Percentiles rank a stretch among this genome's conserved stretches.
phyloP scores from a whole-genome alignment of 495 filamentous ascomycete genomes.

The Staphylotrichum tortipilum region DNA sequence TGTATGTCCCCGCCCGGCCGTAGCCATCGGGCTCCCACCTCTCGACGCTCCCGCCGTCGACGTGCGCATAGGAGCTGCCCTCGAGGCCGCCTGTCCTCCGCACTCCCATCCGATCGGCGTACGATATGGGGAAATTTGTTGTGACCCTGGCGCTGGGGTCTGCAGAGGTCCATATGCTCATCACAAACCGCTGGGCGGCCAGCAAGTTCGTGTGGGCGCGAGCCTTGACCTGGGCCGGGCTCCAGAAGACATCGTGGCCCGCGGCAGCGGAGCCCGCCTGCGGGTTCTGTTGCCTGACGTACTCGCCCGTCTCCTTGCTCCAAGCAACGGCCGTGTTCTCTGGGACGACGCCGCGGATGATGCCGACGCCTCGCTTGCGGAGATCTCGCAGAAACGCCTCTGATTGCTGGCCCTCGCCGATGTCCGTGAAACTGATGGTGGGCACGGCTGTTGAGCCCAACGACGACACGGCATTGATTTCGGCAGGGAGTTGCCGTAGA shows the following conservation, averaged over 20 bases:
- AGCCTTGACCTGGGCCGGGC: slow-evolving; percentile 61
- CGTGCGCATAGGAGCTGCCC: slow-evolving; percentile 38
- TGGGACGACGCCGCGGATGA: slow-evolving; percentile 54
- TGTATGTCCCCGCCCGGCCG: slow-evolving; percentile 56
- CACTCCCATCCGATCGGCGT: slow-evolving; percentile 74
- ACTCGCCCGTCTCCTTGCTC: slow-evolving; percentile 45
- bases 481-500: slow-evolving; percentile 44
- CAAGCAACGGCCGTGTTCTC: slow-evolving; percentile 43
- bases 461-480: slow-evolving; percentile 41
- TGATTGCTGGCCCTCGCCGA: slow-evolving; percentile 38
- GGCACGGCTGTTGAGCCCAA: slow-evolving; percentile 44
- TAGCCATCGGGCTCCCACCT: slow-evolving; percentile 86
- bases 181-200: slow-evolving; percentile 62
- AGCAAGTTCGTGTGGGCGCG: slow-evolving; percentile 67
- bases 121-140: slow-evolving; percentile 53
- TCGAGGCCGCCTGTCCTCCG: slow-evolving; percentile 17
- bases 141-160: slow-evolving; percentile 55
- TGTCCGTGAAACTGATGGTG: slow-evolving; percentile 50
- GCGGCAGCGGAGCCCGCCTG: slow-evolving; percentile 29
- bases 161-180: slow-evolving; percentile 66
- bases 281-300: slow-evolving; percentile 50
- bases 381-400: slow-evolving; percentile 39
- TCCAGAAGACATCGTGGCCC: slow-evolving; percentile 69
- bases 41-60: slow-evolving; percentile 73
- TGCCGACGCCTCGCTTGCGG: slow-evolving; percentile 50